Conservation (phyloP, 2,329 filamentous ascomycete species). For the Monilinia vaccinii-corymbosi region DNA sequence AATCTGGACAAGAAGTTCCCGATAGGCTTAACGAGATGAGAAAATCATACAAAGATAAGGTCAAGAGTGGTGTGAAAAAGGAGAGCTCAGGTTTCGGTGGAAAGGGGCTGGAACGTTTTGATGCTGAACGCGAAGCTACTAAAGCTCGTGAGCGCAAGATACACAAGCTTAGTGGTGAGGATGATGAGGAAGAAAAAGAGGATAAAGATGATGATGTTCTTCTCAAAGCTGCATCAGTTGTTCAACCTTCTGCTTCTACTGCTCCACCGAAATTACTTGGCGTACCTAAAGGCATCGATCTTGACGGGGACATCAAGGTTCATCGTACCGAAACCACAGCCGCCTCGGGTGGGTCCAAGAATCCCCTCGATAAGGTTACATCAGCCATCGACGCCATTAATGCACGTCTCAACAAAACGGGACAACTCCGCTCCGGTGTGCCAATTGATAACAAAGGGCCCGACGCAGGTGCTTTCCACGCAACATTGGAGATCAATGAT, state of each 20-base stretch:
- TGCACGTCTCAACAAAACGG: slow-evolving; percentile 77
- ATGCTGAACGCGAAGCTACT: slow-evolving; percentile 82
- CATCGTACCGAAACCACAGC: slow-evolving; percentile 55
- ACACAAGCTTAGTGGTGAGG: slow-evolving; percentile 78
- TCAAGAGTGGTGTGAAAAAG: slow-evolving; percentile 87
- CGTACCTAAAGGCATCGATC: slow-evolving; percentile 47
- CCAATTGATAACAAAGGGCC: slow-evolving; percentile 98
- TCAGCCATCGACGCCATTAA: slow-evolving; percentile 91
- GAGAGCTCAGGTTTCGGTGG: slow-evolving; percentile 86
- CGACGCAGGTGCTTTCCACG: slow-evolving; percentile 92
- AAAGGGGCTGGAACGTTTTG: slow-evolving; percentile 84
- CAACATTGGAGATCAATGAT: slow-evolving; percentile 97
- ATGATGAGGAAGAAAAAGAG: slow-evolving; percentile 70
- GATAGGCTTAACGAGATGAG: slow-evolving; percentile 57
- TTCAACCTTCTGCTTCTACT: slow-evolving; percentile 43
- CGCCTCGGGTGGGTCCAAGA: slow-evolving; percentile 37
- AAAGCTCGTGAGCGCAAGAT: slow-evolving; percentile 79
- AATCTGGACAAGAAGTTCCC: slow-evolving; percentile 79
- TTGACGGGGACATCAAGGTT: slow-evolving; percentile 64
- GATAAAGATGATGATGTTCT: slow-evolving; percentile 62
- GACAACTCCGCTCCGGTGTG: slow-evolving; percentile 81
- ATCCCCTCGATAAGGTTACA: slow-evolving; percentile 75
- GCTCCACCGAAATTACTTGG: slow-evolving; percentile 31
- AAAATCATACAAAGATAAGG: slow-evolving; percentile 74
- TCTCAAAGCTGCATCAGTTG: slow-evolving; percentile 56